Evolutionary conservation across 192 early-diverging fungal genomes (phyloP), one percentile per base, ranked within the genome.

Genomic region (Mortierella hygrophila): DNA sequence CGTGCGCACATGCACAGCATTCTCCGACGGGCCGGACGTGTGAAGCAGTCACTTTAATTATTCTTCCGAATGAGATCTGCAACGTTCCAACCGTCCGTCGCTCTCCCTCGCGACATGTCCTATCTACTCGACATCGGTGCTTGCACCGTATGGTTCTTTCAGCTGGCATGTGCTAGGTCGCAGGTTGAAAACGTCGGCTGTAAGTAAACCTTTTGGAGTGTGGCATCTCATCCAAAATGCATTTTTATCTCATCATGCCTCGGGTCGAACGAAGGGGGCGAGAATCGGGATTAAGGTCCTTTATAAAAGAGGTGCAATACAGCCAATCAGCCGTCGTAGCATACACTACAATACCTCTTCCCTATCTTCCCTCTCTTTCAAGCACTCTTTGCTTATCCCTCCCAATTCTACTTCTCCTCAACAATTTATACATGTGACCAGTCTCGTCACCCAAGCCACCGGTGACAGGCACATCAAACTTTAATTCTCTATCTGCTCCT

Each of bases 381-480:
- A 35, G 35, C 0, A 35, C 1, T 35, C 35, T 35, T 35, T 35
- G 35, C 35, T 35, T 35, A 35, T 35, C 35, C 35, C 35, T 35
- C 35, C 35, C 35, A 35, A 35, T 1, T 35, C 35, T 1, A 35
- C 35, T 1, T 35, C 35, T 35, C 35, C 35, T 35, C 35, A 35
- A 23, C 2, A 70, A 70, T 70, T 40, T 70, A 70, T 41, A 70
- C 68, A 70, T 71, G 38, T 71, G 70, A 42, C 70, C 70, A n/a
- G 38, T 0, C 37, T 23, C 8, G 69, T 70, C 38, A 70, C 18
- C 37, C 20, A 68, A 35, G 29, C 29, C 63, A n/a, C 21, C 10
- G n/a, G 70, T 11, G 16, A 13, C 7, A 71, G 69, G 41, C 21
- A 40, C 7, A n/a, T 71, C 9, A 20, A 42, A 42, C 37, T 38